Base-by-base conservation (phyloP, 352 stramenopile species). In the Phytophthora citrophthora region DNA sequence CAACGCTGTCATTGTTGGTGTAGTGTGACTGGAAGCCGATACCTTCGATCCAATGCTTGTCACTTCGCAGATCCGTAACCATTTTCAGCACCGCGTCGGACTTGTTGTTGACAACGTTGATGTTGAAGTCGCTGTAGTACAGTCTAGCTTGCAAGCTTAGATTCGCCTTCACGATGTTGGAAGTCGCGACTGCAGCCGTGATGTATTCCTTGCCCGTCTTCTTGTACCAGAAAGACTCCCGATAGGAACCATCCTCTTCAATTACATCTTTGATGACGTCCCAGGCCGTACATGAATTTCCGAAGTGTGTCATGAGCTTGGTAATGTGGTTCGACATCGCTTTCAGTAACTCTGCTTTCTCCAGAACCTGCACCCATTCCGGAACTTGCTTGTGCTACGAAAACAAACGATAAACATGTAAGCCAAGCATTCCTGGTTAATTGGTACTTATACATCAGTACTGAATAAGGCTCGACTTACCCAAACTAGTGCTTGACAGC, bases 401-500 rank as follows among this genome's bases (percentile, higher is more conserved):
- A 34, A 34, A 32, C 29, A 32, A 32, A 32, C 29, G 29, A 32
- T 32, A 9, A 13, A 13, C 29, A 34, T 2, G 29, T 34, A 12
- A 34, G 29, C 12, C 9, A 34, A 34, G 7, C 7, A 3, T 12
- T 34, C 29, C 3, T 9, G 9, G 29, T 0, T 34, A 34, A 34
- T 13, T 34, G 9, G 9, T 3, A 34, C 29, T 29, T 29, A 29
- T 29, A 7, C 6, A 29, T 8, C 26, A 29, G 26, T 29, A 29
- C 20, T 32, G 3, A 32, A 32, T 11, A 32, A 32, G 20, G 20
- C 6, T 32, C 27, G 8, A 34, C 29, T 13, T 34, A 41, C 36
- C 36, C 36, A 41, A 45, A 92, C 77, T 10, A 41, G 36, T 2
- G 15, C 4, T 5, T 41, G 36, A 5, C 36, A 41, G 36, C 36